Evolutionary conservation across 2,329 filamentous ascomycete species (phyloP), one percentile per base, ranked within the genome.

Genomic region (Fusarium verrucosum): DNA sequence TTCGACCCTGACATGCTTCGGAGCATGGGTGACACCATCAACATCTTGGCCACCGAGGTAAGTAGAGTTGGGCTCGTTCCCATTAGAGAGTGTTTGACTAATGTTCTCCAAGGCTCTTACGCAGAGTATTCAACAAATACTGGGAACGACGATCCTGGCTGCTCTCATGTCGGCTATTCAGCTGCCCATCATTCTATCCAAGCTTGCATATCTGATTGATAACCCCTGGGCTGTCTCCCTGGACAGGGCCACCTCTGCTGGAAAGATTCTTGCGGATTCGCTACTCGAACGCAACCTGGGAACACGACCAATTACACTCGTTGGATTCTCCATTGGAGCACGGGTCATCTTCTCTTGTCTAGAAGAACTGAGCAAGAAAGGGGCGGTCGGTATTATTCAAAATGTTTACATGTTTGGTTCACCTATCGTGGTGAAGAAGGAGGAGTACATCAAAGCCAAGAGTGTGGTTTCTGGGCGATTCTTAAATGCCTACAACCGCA

Each of bases 1-100:
- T 99, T 95, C 94, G 95, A 99, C 77, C 96, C 95, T 4, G 95
- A 99, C 74, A 96, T 99, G 94, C 85, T 99, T 74, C 90, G 88
- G 70, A 97, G 92, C 77, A 99, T 97, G 89, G 95, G 95, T 85
- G 92, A 95, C 75, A 99, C 95, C 41, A 98, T 99, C 72, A 97
- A 97, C 72, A 98, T 99, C 78, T 82, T 99, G 65, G 95, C 95
- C 56, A 99, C 95, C 30, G 95, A 99, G 87, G 92, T 94, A 78
- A 78, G 85, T 86, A 14, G 16, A 44, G 20, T 10, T 35, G 25
- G 7, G 6, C 22, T 25, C 14, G 19, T 19, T 26, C 7, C 16
- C 3, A 11, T 28, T 17, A 11, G 14, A 20, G 8, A n/a, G 23
- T 33, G 13, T 4, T 16, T 30, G 20, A 41, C 50, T 68, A 35